Evolutionary conservation across 2,329 filamentous ascomycete genomes (phyloP).

Genomic region (Ophiostoma quercus): DNA sequence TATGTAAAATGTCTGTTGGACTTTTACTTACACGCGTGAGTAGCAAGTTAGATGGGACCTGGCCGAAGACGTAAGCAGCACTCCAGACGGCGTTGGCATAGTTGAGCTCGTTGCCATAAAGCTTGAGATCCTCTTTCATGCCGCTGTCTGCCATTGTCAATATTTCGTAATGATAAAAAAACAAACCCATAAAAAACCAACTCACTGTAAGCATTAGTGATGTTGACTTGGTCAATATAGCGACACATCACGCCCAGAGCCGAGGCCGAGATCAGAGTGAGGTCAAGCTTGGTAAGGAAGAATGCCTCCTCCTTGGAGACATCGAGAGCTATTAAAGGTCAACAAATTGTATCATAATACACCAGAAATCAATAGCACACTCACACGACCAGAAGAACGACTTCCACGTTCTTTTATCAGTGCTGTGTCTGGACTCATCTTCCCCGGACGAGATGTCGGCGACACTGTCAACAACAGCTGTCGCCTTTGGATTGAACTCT

Average conservation of each 20-base stretch:
- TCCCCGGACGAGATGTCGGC: not conserved
- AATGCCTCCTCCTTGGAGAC: constrained; percentile 30
- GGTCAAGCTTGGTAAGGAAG: constrained; percentile 30
- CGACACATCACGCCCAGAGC: constrained; percentile 32
- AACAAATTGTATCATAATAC: too few relatives aligned
- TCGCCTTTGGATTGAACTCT: not conserved
- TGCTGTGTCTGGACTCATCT: not conserved
- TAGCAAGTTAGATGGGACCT: constrained; percentile 45
- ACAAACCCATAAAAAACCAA: not conserved
- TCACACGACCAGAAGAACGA: constrained; percentile 31
- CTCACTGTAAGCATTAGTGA: constrained; percentile 30
- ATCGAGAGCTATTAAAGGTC: constrained; percentile 25
- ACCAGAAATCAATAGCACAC: constrained; percentile 9
- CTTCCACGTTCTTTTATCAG: constrained; percentile 37
- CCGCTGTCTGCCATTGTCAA: constrained; percentile 26
- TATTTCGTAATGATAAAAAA: not conserved
- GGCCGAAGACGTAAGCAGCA: constrained; percentile 32
- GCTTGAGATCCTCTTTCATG: constrained; percentile 33
- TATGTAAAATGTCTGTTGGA: not conserved
- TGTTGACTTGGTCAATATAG: constrained; percentile 32
- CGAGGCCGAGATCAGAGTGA: constrained; percentile 30
- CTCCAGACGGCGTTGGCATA: constrained; percentile 42
- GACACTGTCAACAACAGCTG: not conserved
- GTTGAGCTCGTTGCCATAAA: constrained; percentile 34
- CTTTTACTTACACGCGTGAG: constrained; percentile 30